Evolutionary conservation across 2,329 filamentous ascomycete species (phyloP), one percentile per base, ranked within the genome.

Genomic region (Arachnopeziza araneosa): DNA sequence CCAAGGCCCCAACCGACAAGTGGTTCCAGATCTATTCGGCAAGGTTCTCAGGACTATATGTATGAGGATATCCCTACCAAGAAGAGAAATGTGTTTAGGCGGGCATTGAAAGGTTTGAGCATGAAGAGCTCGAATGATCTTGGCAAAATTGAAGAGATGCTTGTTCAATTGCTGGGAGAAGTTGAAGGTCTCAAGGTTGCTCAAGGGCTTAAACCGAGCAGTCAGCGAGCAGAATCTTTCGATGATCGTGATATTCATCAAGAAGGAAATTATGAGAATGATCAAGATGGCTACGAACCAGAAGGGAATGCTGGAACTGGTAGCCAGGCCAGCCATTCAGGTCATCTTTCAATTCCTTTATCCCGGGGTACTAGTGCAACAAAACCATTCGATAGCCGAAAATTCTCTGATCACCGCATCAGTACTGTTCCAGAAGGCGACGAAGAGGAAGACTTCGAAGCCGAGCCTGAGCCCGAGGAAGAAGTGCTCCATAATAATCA

Each of bases 51-150:
- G 63, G 76, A 79, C 4, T 82, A 81, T 54, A 70, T 74, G 64
- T 69, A 75, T 53, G 84, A 87, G 49, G 83, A 86, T 59, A 69
- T 79, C 23, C 79, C 87, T 23, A 80, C 83, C 52, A 97, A 97
- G 83, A 92, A 91, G 72, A 90, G 91, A 75, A 96, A 91, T 71
- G 84, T 99, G n/a, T 95, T 98, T 77, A 90, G 89, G 69, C 87
- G 93, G 64, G 95, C 95, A n/a, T 80, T 99, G 55, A 93, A 96
- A 72, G 93, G 93, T 2, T 79, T 99, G 55, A 91, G 91, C 68
- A 83, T 89, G 71, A 96, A 95, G 77, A 93, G 91, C 56, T 87
- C 89, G 8, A 93, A 89, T 69, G 95, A 99, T 68, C 83, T 97
- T 56, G 85, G 86, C 65, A 89, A 91, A 68, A 96, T 97, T 63